These are phyloP conservation scores for Pythium phragmiticola DNA, from an alignment of 352 stramenopile genomes.

Conservation along the genomic window DNA sequence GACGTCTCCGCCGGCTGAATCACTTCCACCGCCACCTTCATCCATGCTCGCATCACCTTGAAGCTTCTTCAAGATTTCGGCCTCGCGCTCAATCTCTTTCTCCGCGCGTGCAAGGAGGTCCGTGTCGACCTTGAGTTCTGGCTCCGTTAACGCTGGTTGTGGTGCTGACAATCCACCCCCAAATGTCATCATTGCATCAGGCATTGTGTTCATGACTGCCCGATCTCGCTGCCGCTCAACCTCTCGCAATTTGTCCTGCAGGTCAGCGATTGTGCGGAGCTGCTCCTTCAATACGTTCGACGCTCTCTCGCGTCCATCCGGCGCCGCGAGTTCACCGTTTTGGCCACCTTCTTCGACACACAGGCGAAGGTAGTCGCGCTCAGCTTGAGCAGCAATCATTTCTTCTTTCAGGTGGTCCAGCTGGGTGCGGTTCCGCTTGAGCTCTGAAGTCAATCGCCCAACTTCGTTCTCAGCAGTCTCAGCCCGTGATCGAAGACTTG, in stretches of 20 bases:
- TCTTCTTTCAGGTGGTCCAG: conserved; percentile 83
- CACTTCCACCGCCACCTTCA: conserved; percentile 32
- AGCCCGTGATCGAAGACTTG: conserved; percentile 62
- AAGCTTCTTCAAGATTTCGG: conserved; percentile 70
- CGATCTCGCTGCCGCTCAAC: conserved; percentile 68
- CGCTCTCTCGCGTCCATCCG: conserved; percentile 48
- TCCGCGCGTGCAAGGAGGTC: conserved; percentile 67
- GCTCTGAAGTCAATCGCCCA: conserved; percentile 58
- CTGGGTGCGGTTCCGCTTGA: conserved; percentile 78
- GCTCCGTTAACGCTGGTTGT: conserved; percentile 34
- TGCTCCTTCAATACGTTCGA: conserved; percentile 76
- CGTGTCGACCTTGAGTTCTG: conserved; percentile 56
- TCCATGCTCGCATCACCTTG: conserved; percentile 56
- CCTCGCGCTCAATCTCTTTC: conserved; percentile 79
- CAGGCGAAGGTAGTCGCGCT: conserved; percentile 74
- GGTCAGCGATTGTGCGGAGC: conserved; percentile 70
- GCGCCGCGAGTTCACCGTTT: conserved; percentile 13
- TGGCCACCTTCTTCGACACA: conserved; percentile 58
- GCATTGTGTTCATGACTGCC: conserved; percentile 41
- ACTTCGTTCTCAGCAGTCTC: conserved; percentile 85
- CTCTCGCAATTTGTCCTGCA: conserved; percentile 76
- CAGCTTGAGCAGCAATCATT: conserved; percentile 82
- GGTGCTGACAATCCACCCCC: conserved; percentile 19
- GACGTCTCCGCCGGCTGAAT: conserved; percentile 36
- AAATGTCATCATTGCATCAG: conserved; percentile 20